Base-by-base conservation (phyloP, 108 stramenopile genomes). In the Nannochloropsis gaditana region DNA sequence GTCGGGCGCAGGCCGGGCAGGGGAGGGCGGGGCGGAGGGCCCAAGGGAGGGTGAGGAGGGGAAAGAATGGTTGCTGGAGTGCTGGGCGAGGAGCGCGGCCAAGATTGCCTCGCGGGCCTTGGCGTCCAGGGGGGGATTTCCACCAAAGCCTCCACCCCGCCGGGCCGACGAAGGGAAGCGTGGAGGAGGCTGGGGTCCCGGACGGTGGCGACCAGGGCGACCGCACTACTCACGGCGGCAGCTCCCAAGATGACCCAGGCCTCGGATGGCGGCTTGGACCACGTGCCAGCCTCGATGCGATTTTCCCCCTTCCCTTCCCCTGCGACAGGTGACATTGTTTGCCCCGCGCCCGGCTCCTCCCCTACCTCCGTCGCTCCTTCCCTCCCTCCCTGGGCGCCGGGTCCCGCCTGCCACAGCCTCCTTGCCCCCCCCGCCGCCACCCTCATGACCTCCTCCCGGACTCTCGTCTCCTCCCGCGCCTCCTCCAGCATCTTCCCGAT, bases 401-500 rank as follows among this genome's bases (percentile, higher is more conserved):
- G 19, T 3, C 59, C 47, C 15, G 47, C 47, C 15, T 50, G 19
- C 19, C 59, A 73, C 5, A 73, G 15, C 59, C 4, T 8, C 59
- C 59, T 73, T 73, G 19, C 59, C 59, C 59, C 59, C 6, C 59
- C 59, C 8, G 19, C 59, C 59, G 19, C 59, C n/a, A n/a, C 59
- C 59, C 59, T 73, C 59, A 73, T 6, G 4, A 73, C 59, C 59
- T 15, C 59, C 6, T 73, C 59, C 59, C 6, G 15, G 19, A n/a
- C 59, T n/a, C 59, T 73, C 8, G 3, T n/a, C 6, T n/a, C 59
- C 3, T 73, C 59, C 59, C 59, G 15, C 59, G 2, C 2, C 15
- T 6, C 59, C 59, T 82, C 45, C 86, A 41, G 41, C 43, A 11
- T 10, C 43, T 10, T 47, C 5, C 43, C 86, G 87, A 87, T 21